These are phyloP conservation scores for Alternaria rosae DNA, from an alignment of 2,329 filamentous ascomycete species.

Conservation along the genomic window DNA sequence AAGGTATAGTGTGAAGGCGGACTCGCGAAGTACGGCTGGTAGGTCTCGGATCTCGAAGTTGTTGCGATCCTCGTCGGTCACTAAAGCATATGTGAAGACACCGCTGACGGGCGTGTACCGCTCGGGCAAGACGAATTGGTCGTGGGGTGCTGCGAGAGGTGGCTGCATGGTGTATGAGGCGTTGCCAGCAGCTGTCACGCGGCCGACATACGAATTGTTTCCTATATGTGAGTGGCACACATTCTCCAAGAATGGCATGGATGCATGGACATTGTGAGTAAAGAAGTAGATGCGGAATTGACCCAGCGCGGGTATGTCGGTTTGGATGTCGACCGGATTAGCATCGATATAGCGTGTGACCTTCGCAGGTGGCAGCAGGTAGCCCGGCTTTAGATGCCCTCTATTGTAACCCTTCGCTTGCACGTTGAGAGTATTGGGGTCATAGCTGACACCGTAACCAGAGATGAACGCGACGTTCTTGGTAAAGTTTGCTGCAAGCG, in stretches of 20 bases:
- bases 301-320: constrained; percentile 78
- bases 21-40: constrained; percentile 67
- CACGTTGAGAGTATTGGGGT: constrained; percentile 68
- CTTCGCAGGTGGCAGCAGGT: constrained; percentile 69
- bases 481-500: constrained; percentile 72
- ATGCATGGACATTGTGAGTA: constrained; percentile 65
- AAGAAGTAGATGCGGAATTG: constrained; percentile 81
- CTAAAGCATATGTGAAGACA: constrained; percentile 69
- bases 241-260: constrained; percentile 64
- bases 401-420: constrained; percentile 61
- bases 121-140: constrained; percentile 71
- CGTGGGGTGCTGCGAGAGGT: constrained; percentile 64
- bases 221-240: constrained; percentile 65
- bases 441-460: constrained; percentile 74
- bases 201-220: constrained; percentile 64
- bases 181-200: constrained; percentile 65
- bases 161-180: constrained; percentile 69
- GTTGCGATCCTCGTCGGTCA: constrained; percentile 70
- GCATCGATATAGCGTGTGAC: constrained; percentile 78
- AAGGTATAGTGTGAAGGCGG: constrained; percentile 75
- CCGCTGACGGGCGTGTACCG: constrained; percentile 73
- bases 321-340: constrained; percentile 78
- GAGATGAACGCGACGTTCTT: constrained; percentile 78
- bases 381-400: constrained; percentile 51
- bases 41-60: constrained; percentile 72